phyloP scores from a whole-genome alignment of 2,329 filamentous ascomycete species.

The Botrytis pseudocinerea region DNA sequence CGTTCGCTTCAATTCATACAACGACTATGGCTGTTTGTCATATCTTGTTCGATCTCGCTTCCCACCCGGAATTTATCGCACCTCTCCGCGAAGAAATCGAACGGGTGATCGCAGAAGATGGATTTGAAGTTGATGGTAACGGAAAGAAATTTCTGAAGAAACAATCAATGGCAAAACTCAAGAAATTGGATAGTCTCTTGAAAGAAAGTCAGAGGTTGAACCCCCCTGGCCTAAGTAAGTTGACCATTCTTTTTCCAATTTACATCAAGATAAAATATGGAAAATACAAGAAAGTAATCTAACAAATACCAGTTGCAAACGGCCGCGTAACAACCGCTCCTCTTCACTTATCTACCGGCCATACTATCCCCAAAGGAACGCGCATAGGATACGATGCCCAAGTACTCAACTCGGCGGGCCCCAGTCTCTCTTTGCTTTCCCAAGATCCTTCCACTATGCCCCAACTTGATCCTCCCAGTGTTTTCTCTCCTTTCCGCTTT shows the following conservation, averaged over 20 bases:
- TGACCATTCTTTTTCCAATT: neutral
- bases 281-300: neutral
- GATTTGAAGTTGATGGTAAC: constrained; percentile 50
- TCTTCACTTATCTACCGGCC: neutral
- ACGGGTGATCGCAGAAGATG: constrained; percentile 37
- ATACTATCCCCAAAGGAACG: neutral
- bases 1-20: constrained; percentile 51
- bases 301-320: neutral
- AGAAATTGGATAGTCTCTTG: constrained; percentile 46
- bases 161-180: constrained; percentile 32
- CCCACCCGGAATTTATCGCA: constrained; percentile 47
- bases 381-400: neutral
- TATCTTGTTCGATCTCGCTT: constrained; percentile 54
- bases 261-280: neutral
- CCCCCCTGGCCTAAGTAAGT: constrained; percentile 28
- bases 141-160: constrained; percentile 38
- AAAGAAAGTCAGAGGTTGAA: constrained; percentile 46
- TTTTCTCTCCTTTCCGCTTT: neutral
- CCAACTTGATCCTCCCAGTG: neutral
- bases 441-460: neutral
- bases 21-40: constrained; percentile 50
- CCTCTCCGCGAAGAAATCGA: constrained; percentile 36
- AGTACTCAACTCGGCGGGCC: neutral
- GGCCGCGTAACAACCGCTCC: neutral
- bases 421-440: neutral